Conservation (phyloP, 2,329 filamentous ascomycete genomes). For the Dendryphion nanum region DNA sequence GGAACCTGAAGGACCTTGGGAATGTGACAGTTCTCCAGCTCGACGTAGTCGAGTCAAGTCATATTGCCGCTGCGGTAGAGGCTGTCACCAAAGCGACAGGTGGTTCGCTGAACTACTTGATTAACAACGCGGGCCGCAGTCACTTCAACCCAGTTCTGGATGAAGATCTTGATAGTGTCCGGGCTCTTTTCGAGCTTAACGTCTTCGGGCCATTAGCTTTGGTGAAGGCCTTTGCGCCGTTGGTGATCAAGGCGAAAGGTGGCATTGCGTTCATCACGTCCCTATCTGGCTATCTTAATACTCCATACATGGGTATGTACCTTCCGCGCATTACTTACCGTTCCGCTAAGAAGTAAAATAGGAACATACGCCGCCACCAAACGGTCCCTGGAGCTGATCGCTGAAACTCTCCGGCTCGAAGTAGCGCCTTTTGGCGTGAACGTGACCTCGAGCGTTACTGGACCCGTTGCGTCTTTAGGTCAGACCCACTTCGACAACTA, state of each 20-base stretch:
- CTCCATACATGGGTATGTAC: slow-evolving; percentile 2
- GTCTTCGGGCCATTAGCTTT: slow-evolving; percentile 37
- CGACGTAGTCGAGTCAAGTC: not conserved
- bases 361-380: slow-evolving; percentile 33
- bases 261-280: slow-evolving; percentile 1
- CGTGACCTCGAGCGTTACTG: slow-evolving; percentile 12
- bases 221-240: slow-evolving; percentile 36
- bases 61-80: not conserved
- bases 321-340: not conserved
- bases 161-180: not conserved
- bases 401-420: slow-evolving; percentile 14
- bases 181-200: slow-evolving; percentile 35
- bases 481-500: slow-evolving; percentile 7
- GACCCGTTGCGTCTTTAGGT: slow-evolving; percentile 8
- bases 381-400: slow-evolving; percentile 29
- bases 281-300: not conserved
- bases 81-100: slow-evolving; percentile 30
- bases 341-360: not conserved
- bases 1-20: not conserved
- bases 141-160: slow-evolving; percentile 38
- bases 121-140: slow-evolving; percentile 47
- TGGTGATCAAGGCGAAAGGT: slow-evolving; percentile 20
- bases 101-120: slow-evolving; percentile 41
- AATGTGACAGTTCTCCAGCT: not conserved
- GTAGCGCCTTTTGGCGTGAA: slow-evolving; percentile 13